A percentile compares a stretch with the other conserved stretches of the same genome.
phyloP scores from a whole-genome alignment of 805 yeast genomes.

The Peterozyma toletana region DNA sequence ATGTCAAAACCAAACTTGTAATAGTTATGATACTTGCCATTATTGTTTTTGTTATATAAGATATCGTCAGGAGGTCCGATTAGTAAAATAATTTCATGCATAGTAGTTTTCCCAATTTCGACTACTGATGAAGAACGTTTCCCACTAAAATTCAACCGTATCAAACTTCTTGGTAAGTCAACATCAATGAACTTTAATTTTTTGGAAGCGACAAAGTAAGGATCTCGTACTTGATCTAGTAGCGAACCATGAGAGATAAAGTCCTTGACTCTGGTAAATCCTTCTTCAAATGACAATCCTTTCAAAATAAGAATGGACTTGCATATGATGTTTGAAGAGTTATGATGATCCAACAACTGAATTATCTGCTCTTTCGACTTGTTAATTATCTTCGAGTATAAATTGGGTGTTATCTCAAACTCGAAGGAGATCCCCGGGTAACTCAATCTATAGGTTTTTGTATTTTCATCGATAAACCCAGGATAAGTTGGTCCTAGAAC shows the following conservation, averaged over 20 bases:
- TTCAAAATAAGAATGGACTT: slow-evolving; percentile 30
- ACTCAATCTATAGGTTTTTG: slow-evolving; percentile 33
- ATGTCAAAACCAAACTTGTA: slow-evolving; percentile 48
- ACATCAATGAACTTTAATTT: slow-evolving; percentile 3
- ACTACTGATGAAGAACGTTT: slow-evolving; percentile 10
- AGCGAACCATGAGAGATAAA: slow-evolving; percentile 16
- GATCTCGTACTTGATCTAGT: neutral
- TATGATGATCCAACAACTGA: slow-evolving; percentile 15
- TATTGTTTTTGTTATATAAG: slow-evolving; percentile 20
- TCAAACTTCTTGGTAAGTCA: neutral
- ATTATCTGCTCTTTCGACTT: slow-evolving; percentile 12
- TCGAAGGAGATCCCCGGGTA: slow-evolving; percentile 53
- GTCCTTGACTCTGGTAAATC: neutral
- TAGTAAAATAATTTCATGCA: slow-evolving; percentile 37
- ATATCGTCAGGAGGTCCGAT: slow-evolving; percentile 55
- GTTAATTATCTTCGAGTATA: neutral
- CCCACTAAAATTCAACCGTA: neutral
- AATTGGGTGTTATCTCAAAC: slow-evolving; percentile 22
- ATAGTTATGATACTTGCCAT: slow-evolving; percentile 45
- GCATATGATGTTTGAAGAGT: slow-evolving; percentile 26
- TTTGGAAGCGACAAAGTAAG: slow-evolving; percentile 12
- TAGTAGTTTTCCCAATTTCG: slow-evolving; percentile 34
- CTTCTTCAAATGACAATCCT: slow-evolving; percentile 24
- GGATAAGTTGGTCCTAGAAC: slow-evolving; percentile 60
- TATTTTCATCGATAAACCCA: slow-evolving; percentile 27